Conservation (phyloP, 106 monocot species). For the Iris macrosiphon region DNA sequence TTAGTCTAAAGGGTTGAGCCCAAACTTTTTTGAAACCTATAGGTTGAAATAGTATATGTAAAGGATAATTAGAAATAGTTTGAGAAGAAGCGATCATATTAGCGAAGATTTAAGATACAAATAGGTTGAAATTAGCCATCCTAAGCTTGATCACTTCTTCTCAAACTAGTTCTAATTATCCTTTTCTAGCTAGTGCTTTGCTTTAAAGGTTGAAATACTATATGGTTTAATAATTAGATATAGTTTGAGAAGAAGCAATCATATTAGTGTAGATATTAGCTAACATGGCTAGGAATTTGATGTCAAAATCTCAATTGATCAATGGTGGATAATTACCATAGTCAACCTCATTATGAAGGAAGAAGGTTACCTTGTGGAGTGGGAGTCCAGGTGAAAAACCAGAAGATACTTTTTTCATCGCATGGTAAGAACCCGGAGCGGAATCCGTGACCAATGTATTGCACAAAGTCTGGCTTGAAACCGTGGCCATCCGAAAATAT, state of each 20-base stretch:
- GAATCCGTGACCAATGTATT: slow-evolving; percentile 39
- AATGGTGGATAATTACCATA: background rate
- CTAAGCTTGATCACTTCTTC: slow-evolving; percentile 27
- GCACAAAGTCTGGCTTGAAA: slow-evolving; percentile 19
- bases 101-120: too few species aligned
- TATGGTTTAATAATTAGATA: too few species aligned
- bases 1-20: too few species aligned
- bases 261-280: too few species aligned
- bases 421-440: slow-evolving; percentile 37
- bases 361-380: slow-evolving; percentile 19
- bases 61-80: background rate
- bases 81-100: background rate
- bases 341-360: background rate
- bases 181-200: too few species aligned
- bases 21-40: too few species aligned
- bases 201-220: too few species aligned
- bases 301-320: background rate
- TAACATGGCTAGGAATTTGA: too few species aligned
- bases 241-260: too few species aligned
- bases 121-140: too few species aligned
- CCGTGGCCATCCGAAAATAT: slow-evolving; percentile 45
- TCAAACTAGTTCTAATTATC: too few species aligned
- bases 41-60: background rate
- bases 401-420: slow-evolving; percentile 45
- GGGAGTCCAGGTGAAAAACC: slow-evolving; percentile 63